Conservation (phyloP, 306 rosid species). For the Calophaca sinica region DNA sequence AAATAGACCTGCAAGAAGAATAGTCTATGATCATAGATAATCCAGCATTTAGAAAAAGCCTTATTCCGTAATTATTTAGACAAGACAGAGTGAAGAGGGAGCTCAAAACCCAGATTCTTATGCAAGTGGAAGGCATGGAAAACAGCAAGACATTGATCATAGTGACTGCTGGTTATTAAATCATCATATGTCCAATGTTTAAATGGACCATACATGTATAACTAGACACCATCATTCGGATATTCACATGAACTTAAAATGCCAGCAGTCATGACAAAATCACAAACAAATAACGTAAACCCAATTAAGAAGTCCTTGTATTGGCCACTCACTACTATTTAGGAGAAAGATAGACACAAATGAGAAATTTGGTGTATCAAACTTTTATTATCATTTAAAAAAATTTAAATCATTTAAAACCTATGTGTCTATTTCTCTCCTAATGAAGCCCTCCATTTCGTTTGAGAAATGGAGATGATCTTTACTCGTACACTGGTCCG, state of each 20-base stretch:
- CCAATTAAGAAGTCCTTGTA: slow-evolving; percentile 9
- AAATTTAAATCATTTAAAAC: too few relatives aligned
- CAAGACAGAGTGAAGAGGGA: slow-evolving; percentile 30
- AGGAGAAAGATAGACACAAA: too few relatives aligned
- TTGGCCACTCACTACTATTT: slow-evolving; percentile 16
- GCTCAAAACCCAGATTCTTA: slow-evolving; percentile 31
- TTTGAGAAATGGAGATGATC: too few relatives aligned
- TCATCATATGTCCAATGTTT: slow-evolving; percentile 11
- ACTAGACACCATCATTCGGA: slow-evolving; percentile 17
- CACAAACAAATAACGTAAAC: slow-evolving; percentile 26
- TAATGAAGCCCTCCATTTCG: too few relatives aligned
- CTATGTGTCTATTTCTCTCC: too few relatives aligned
- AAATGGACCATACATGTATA: slow-evolving; percentile 4
- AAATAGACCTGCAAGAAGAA: slow-evolving; percentile 85
- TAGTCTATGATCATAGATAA: slow-evolving; percentile 36
- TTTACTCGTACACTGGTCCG: too few relatives aligned
- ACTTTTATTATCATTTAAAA: too few relatives aligned
- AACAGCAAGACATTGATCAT: slow-evolving; percentile 30
- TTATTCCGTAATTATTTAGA: neutral
- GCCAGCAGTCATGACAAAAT: slow-evolving; percentile 29
- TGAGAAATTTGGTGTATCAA: too few relatives aligned
- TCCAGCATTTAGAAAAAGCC: slow-evolving; percentile 18
- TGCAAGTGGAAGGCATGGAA: slow-evolving; percentile 34
- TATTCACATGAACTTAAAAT: slow-evolving; percentile 20
- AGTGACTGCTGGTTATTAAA: slow-evolving; percentile 11